Conservation (phyloP, 176 grass and related monocot species). For the Aegilops bicornis region DNA sequence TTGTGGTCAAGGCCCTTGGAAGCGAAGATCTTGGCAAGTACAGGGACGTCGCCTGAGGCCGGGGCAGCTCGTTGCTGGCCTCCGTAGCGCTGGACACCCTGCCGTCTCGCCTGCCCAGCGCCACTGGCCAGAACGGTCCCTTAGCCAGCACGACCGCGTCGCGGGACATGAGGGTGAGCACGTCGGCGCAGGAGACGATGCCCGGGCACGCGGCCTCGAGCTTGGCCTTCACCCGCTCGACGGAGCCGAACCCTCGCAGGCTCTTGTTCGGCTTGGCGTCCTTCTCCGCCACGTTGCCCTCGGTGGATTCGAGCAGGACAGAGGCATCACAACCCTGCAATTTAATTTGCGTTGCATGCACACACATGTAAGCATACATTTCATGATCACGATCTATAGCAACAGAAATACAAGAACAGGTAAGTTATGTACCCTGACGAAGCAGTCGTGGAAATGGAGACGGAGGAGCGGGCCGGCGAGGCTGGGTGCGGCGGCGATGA, state of each 20-base stretch:
- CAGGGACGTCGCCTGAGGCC: neutral
- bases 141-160: neutral
- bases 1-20: neutral
- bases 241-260: conserved; percentile 55
- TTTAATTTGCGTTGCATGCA: neutral
- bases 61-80: neutral
- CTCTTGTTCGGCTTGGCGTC: conserved; percentile 64
- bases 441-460: conserved; percentile 15
- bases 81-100: neutral
- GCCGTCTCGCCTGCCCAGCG: neutral
- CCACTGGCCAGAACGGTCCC: neutral
- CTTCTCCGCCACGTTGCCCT: conserved; percentile 34
- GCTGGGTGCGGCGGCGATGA: neutral
- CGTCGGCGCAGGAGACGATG: neutral
- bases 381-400: neutral
- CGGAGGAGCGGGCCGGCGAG: neutral
- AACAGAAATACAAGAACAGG: neutral
- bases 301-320: conserved; percentile 47
- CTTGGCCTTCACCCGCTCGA: conserved; percentile 61
- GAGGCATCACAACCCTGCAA: conserved; percentile 69
- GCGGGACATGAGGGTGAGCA: neutral
- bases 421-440: neutral
- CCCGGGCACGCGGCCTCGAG: conserved; percentile 34
- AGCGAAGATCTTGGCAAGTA: neutral
- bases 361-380: neutral